These are phyloP conservation scores for Leccinum disarticulatum DNA, from an alignment of 768 basidiomycete genomes.

Conservation along the genomic window DNA sequence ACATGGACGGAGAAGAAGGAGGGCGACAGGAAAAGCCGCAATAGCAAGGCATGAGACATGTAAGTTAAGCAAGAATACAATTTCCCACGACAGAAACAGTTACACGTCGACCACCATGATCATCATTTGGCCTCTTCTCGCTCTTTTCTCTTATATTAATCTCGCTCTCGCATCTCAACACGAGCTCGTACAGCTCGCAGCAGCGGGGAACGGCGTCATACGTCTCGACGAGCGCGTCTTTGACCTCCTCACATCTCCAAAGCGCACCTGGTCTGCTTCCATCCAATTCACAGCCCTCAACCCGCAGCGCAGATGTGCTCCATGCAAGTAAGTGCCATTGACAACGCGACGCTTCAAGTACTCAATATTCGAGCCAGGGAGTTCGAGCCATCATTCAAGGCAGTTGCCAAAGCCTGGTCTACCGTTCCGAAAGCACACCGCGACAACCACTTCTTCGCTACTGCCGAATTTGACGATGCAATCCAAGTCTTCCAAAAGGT, in stretches of 20 bases:
- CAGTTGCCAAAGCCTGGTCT: slow-evolving; percentile 84
- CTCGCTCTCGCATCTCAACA: slow-evolving; percentile 40
- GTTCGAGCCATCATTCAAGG: slow-evolving; percentile 81
- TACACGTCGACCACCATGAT: slow-evolving; percentile 7
- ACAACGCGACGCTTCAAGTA: background rate
- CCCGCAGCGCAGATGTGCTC: slow-evolving; percentile 77
- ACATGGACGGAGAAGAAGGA: slow-evolving; percentile 94
- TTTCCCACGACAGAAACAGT: slow-evolving; percentile 18
- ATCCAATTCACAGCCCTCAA: slow-evolving; percentile 89
- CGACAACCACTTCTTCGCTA: slow-evolving; percentile 89
- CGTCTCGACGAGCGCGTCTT: slow-evolving; percentile 73
- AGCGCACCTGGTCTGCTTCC: slow-evolving; percentile 85
- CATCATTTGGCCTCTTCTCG: slow-evolving; percentile 26
- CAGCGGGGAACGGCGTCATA: slow-evolving; percentile 75
- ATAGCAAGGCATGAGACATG: slow-evolving; percentile 77
- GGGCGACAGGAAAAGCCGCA: slow-evolving; percentile 89
- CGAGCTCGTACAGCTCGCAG: slow-evolving; percentile 68
- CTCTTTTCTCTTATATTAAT: slow-evolving; percentile 31
- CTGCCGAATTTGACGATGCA: slow-evolving; percentile 82
- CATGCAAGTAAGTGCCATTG: slow-evolving; percentile 74
- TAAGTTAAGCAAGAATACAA: background rate
- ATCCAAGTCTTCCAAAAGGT: slow-evolving; percentile 81
- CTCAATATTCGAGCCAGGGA: slow-evolving; percentile 49
- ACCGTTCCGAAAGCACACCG: slow-evolving; percentile 57
- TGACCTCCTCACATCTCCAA: slow-evolving; percentile 71